Evolutionary conservation across 2,329 filamentous ascomycete species (phyloP).

Genomic region (Lasiodiplodia gonubiensis): DNA sequence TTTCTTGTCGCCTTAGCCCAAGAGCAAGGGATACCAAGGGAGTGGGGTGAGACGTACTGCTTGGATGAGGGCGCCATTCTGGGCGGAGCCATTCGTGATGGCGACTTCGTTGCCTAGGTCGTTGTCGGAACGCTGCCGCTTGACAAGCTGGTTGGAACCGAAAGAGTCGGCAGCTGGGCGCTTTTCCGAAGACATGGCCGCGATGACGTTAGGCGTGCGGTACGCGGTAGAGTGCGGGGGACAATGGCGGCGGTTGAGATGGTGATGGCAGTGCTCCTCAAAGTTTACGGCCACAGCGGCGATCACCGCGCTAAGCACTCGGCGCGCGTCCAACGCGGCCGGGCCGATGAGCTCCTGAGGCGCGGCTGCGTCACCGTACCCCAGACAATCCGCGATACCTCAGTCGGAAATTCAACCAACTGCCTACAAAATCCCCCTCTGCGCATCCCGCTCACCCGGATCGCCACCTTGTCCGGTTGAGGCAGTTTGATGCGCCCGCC

Average conservation of each 20-base stretch:
- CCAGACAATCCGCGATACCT: slow-evolving; percentile 7
- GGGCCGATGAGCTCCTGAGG: slow-evolving; percentile 24
- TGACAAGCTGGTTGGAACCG: slow-evolving; percentile 79
- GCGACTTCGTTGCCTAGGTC: slow-evolving; percentile 61
- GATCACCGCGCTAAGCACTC: slow-evolving; percentile 21
- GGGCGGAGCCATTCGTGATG: slow-evolving; percentile 60
- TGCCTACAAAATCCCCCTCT: not conserved
- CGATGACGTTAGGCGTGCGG: not conserved
- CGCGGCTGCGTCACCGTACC: slow-evolving; percentile 21
- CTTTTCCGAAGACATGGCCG: slow-evolving; percentile 85
- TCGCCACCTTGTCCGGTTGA: slow-evolving; percentile 18
- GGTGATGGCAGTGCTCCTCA: slow-evolving; percentile 15
- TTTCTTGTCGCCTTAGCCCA: slow-evolving; percentile 35
- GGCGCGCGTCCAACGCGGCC: slow-evolving; percentile 6
- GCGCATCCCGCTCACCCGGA: slow-evolving; percentile 12
- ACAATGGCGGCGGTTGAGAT: not conserved
- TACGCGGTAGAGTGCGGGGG: slow-evolving; percentile 8
- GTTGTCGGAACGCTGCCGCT: slow-evolving; percentile 78
- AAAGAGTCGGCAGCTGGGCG: slow-evolving; percentile 86
- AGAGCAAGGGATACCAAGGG: slow-evolving; percentile 8
- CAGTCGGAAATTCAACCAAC: slow-evolving; percentile 11
- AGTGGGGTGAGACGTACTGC: slow-evolving; percentile 58
- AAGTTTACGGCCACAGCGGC: slow-evolving; percentile 27
- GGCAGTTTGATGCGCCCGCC: slow-evolving; percentile 22
- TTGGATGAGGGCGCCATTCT: slow-evolving; percentile 69